Evolutionary conservation across 768 basidiomycete species (phyloP).

Genomic region (Hortiboletus campestris): DNA sequence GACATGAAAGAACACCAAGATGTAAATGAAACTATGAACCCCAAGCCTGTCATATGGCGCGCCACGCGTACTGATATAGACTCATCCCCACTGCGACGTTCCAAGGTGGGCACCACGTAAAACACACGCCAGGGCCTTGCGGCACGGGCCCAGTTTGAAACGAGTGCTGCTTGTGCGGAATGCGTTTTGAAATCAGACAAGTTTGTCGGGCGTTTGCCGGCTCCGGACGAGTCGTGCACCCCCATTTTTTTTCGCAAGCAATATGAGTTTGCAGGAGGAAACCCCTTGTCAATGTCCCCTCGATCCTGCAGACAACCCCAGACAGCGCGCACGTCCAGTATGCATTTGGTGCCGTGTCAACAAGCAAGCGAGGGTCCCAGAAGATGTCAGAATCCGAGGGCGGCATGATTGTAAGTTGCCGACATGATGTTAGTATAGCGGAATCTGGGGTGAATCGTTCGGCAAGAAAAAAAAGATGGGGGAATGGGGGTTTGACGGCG

Average conservation of each 20-base stretch:
- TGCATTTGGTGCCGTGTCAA: neutral
- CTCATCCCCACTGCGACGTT: neutral
- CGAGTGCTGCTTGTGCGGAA: neutral
- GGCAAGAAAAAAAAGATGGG: neutral
- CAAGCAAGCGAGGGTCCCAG: neutral
- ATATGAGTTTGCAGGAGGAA: too few species aligned
- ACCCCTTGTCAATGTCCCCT: too few species aligned
- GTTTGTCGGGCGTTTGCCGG: neutral
- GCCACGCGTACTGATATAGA: neutral
- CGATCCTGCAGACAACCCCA: too few species aligned
- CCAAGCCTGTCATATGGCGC: too few species aligned
- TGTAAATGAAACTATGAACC: too few species aligned
- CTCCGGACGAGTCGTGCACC: too few species aligned
- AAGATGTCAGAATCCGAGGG: neutral
- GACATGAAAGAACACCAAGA: too few species aligned
- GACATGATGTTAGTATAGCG: too few species aligned
- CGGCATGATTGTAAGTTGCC: too few species aligned
- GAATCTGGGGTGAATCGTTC: too few species aligned
- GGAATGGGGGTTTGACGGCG: neutral
- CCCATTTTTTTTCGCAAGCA: too few species aligned
- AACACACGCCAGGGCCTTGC: neutral
- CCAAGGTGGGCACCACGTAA: neutral
- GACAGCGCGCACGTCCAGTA: neutral
- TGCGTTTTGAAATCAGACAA: neutral
- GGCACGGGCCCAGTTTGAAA: neutral